A percentile compares a stretch with the other conserved stretches of the same genome.
phyloP scores from a whole-genome alignment of 805 yeast genomes.

The Candida pseudofarinosa region DNA sequence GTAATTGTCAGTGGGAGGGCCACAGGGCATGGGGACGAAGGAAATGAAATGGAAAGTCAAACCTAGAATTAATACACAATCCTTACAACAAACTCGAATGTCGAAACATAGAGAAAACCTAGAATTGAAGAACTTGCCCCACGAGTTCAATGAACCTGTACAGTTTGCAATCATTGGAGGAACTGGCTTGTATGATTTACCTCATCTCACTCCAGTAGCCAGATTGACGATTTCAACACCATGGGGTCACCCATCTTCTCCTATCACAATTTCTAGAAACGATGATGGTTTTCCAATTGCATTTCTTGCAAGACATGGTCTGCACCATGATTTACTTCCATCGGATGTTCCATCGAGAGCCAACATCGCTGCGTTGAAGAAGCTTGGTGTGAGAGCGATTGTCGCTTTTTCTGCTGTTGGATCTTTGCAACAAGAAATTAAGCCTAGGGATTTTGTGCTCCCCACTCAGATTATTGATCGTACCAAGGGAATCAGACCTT shows the following conservation, averaged over 20 bases:
- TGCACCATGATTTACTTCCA: slow-evolving; percentile 84
- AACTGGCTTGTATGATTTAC: slow-evolving; percentile 91
- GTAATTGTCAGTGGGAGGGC: neutral
- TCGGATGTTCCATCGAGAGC: slow-evolving; percentile 90
- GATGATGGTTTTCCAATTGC: slow-evolving; percentile 79
- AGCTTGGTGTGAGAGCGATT: slow-evolving; percentile 79
- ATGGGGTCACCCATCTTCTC: slow-evolving; percentile 95
- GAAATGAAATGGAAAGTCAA: slow-evolving; percentile 3
- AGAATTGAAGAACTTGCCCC: slow-evolving; percentile 37
- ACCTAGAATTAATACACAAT: neutral
- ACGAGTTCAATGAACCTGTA: slow-evolving; percentile 60
- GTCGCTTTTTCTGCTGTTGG: slow-evolving; percentile 96
- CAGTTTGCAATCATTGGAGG: slow-evolving; percentile 93
- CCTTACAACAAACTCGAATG: slow-evolving; percentile 15
- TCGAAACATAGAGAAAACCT: slow-evolving; percentile 33
- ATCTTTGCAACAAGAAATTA: slow-evolving; percentile 80
- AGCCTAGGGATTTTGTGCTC: slow-evolving; percentile 93
- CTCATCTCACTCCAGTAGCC: slow-evolving; percentile 81
- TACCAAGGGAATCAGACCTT: slow-evolving; percentile 89
- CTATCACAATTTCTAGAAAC: slow-evolving; percentile 86
- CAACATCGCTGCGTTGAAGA: slow-evolving; percentile 92
- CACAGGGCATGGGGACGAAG: neutral
- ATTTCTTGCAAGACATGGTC: slow-evolving; percentile 92
- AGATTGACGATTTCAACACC: slow-evolving; percentile 81
- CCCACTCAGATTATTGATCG: slow-evolving; percentile 96